phyloP scores from a whole-genome alignment of 441 rosid species.

The Corymbia citriodora region DNA sequence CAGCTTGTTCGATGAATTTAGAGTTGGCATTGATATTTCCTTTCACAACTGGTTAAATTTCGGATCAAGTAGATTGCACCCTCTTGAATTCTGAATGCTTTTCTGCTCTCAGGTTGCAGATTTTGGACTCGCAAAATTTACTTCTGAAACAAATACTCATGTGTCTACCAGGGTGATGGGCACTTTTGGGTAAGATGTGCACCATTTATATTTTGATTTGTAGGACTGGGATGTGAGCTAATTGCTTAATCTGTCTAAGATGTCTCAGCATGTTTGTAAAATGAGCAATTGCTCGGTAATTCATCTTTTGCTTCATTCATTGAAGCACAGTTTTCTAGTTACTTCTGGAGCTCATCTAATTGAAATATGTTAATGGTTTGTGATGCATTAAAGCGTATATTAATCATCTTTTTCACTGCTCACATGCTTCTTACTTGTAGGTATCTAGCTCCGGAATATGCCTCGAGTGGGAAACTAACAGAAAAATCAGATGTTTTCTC shows the following conservation, averaged over 20 bases:
- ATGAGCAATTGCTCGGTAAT: not conserved
- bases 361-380: not conserved
- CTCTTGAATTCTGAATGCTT: not conserved
- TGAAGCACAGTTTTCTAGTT: not conserved
- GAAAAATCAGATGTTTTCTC: slow-evolving; percentile 98
- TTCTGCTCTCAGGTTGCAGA: slow-evolving; percentile 72
- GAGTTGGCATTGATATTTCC: not conserved
- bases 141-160: slow-evolving; percentile 86
- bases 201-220: not conserved
- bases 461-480: slow-evolving; percentile 88
- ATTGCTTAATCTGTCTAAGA: not conserved
- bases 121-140: slow-evolving; percentile 89
- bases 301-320: not conserved
- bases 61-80: not conserved
- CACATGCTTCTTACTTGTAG: slow-evolving; percentile 25
- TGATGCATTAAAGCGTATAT: not conserved
- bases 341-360: not conserved
- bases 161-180: slow-evolving; percentile 99
- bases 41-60: not conserved
- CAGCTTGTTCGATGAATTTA: not conserved
- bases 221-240: not conserved
- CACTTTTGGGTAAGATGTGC: slow-evolving; percentile 77
- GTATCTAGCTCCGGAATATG: slow-evolving; percentile 95
- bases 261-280: not conserved
- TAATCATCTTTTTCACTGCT: not conserved